Conservation (phyloP, 2,329 filamentous ascomycete species). For the Hypoxylon sp. region DNA sequence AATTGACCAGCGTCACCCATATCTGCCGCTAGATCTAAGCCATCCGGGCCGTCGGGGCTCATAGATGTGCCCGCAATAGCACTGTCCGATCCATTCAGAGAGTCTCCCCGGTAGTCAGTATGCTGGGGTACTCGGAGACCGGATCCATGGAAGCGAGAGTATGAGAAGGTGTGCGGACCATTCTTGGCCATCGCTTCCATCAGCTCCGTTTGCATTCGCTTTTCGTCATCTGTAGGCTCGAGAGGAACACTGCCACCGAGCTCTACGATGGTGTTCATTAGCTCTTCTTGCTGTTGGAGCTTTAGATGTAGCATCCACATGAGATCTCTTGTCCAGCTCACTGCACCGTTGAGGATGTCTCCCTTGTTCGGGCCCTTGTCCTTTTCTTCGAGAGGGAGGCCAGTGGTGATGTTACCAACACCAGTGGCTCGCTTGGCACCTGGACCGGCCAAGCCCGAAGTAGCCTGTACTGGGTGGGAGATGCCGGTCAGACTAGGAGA, state of each 20-base stretch:
- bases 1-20: slow-evolving; percentile 63
- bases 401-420: slow-evolving; percentile 87
- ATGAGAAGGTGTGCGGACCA: slow-evolving; percentile 77
- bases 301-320: slow-evolving; percentile 97
- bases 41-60: slow-evolving; percentile 60
- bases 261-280: slow-evolving; percentile 77
- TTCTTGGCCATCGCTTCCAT: slow-evolving; percentile 87
- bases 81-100: slow-evolving; percentile 61
- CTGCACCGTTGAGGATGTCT: slow-evolving; percentile 95
- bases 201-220: slow-evolving; percentile 93
- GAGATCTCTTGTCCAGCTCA: slow-evolving; percentile 95
- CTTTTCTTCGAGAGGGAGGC: slow-evolving; percentile 92
- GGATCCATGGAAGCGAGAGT: slow-evolving; percentile 83
- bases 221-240: slow-evolving; percentile 88
- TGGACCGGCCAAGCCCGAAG: slow-evolving; percentile 85
- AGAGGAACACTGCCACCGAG: slow-evolving; percentile 82
- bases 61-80: slow-evolving; percentile 56
- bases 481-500: slow-evolving; percentile 81
- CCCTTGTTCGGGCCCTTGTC: slow-evolving; percentile 99
- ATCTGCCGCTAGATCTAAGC: slow-evolving; percentile 53
- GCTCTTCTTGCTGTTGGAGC: slow-evolving; percentile 86
- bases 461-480: slow-evolving; percentile 76
- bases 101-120: slow-evolving; percentile 88
- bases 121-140: slow-evolving; percentile 91
- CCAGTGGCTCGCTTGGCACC: slow-evolving; percentile 82